Evolutionary conservation across 352 stramenopile species (phyloP).

Genomic region (Globisporangium cederbergense): DNA sequence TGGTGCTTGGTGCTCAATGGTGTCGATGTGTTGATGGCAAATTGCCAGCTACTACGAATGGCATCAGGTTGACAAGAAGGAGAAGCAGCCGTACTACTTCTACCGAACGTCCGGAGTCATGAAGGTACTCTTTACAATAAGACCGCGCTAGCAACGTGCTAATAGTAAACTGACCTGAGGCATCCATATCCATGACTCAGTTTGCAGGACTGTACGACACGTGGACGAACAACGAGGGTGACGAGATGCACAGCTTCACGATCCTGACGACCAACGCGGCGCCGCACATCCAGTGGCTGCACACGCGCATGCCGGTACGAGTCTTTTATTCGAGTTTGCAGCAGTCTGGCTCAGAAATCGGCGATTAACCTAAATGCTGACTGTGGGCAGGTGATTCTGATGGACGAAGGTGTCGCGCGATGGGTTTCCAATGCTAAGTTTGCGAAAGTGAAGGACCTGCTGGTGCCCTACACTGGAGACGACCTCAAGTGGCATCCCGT

Average conservation of each 20-base stretch:
- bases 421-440: slow-evolving; percentile 75
- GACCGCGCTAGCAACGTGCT: neutral
- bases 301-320: slow-evolving; percentile 81
- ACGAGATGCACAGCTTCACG: slow-evolving; percentile 77
- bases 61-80: slow-evolving; percentile 81
- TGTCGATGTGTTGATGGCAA: neutral
- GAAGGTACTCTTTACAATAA: slow-evolving; percentile 32
- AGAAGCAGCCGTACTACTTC: slow-evolving; percentile 91
- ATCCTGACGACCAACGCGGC: slow-evolving; percentile 83
- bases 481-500: slow-evolving; percentile 80
- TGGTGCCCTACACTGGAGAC: slow-evolving; percentile 40
- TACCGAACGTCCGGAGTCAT: slow-evolving; percentile 39
- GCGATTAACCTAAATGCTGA: neutral
- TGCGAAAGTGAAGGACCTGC: slow-evolving; percentile 43
- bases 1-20: neutral
- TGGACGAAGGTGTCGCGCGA: slow-evolving; percentile 43
- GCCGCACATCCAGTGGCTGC: slow-evolving; percentile 73
- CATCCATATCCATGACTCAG: slow-evolving; percentile 19
- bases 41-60: slow-evolving; percentile 85
- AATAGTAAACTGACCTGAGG: neutral
- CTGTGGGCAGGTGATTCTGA: slow-evolving; percentile 60
- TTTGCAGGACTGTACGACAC: slow-evolving; percentile 86
- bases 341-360: too few relatives aligned
- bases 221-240: slow-evolving; percentile 64
- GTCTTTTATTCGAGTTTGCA: too few relatives aligned